Conservation (phyloP, 495 filamentous ascomycete genomes). For the Hapsidospora chrysogenum region DNA sequence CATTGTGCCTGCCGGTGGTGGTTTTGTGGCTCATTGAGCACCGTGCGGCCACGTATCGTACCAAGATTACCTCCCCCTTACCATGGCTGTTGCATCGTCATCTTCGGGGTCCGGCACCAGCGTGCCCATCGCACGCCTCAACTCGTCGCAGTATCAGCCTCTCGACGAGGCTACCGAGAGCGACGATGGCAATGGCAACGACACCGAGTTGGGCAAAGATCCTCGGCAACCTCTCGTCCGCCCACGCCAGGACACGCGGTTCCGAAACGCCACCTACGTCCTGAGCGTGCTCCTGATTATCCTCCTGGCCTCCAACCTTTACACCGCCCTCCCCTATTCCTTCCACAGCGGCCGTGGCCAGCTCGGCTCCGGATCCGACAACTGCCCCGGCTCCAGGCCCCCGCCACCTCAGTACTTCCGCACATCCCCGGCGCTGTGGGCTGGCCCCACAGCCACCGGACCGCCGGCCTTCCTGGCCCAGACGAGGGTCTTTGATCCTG, state of each 20-base stretch:
- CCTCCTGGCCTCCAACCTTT: not conserved
- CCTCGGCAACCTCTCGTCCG: no score
- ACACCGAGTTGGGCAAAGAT: not conserved
- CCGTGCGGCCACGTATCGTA: no score
- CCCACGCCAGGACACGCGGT: not conserved
- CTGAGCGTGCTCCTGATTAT: not conserved
- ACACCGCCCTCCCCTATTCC: not conserved
- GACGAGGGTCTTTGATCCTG: conserved; percentile 33
- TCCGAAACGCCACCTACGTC: conserved; percentile 2
- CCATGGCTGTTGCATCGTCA: no score
- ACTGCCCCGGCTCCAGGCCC: conserved; percentile 6
- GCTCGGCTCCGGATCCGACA: not conserved
- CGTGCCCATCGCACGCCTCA: not conserved
- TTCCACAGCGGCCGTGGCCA: not conserved
- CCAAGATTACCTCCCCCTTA: no score
- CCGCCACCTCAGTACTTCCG: conserved; percentile 39
- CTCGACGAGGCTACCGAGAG: not conserved
- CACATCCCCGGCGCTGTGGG: conserved; percentile 23
- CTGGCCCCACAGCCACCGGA: conserved; percentile 42
- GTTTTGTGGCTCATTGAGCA: no score
- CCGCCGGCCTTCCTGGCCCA: conserved; percentile 37
- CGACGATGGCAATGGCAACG: not conserved
- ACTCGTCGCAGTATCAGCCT: not conserved
- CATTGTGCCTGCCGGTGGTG: no score
- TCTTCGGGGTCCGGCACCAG: no score